Percentiles rank a stretch among this genome's conserved stretches.
These are phyloP conservation scores for Pseudocercospora fuligena DNA, from an alignment of 2,329 filamentous ascomycete genomes.

Conservation along the genomic window DNA sequence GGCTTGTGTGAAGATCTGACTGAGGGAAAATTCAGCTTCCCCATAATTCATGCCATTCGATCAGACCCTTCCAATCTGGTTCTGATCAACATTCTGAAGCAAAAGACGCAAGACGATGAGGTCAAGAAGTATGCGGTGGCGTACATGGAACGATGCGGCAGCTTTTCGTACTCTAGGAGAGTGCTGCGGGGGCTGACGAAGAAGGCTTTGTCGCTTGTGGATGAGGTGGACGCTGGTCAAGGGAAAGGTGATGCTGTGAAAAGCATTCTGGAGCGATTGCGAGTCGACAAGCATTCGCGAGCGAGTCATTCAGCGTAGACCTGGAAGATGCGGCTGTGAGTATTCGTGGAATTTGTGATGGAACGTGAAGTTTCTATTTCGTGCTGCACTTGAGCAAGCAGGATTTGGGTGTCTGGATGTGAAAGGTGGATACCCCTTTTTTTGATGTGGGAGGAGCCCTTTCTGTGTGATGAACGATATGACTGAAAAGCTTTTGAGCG, in stretches of 20 bases:
- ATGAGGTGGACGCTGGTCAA: slow-evolving; percentile 44
- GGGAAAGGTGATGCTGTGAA: slow-evolving; percentile 45
- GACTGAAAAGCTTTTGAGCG: slow-evolving; percentile 9
- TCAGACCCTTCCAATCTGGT: slow-evolving; percentile 74
- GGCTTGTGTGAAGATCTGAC: slow-evolving; percentile 94
- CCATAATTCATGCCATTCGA: slow-evolving; percentile 91
- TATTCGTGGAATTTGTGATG: background rate
- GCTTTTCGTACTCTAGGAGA: slow-evolving; percentile 80
- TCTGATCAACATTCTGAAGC: slow-evolving; percentile 88
- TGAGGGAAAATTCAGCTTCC: slow-evolving; percentile 96
- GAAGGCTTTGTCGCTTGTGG: slow-evolving; percentile 50
- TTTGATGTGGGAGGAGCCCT: background rate
- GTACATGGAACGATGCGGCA: slow-evolving; percentile 87
- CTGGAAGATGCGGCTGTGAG: background rate
- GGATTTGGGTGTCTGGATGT: background rate
- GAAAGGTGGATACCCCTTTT: background rate
- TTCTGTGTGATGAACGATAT: background rate
- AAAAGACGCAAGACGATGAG: slow-evolving; percentile 82
- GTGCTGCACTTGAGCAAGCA: background rate
- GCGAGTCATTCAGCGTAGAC: slow-evolving; percentile 13
- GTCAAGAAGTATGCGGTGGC: slow-evolving; percentile 89
- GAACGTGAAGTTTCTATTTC: background rate
- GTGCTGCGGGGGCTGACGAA: slow-evolving; percentile 55
- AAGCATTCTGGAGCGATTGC: slow-evolving; percentile 47
- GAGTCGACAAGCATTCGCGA: slow-evolving; percentile 37